phyloP scores from a whole-genome alignment of 2,329 filamentous ascomycete genomes.

The Myriosclerotinia curreyana region DNA sequence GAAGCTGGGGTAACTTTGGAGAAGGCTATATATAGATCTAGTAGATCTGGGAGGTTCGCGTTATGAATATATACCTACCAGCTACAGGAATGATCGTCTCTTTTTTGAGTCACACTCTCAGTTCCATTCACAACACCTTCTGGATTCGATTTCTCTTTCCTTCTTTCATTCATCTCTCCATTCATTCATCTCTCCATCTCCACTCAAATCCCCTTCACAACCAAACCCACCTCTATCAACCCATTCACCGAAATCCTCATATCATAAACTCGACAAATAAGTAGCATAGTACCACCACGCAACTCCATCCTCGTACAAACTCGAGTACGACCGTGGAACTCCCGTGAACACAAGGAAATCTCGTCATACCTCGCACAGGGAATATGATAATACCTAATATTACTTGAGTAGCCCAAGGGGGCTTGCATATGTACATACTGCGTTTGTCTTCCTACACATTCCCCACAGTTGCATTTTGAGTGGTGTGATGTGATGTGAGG shows the following conservation, averaged over 20 bases:
- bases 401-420: neutral
- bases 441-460: neutral
- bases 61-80: neutral
- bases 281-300: neutral
- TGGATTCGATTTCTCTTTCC: neutral
- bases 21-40: neutral
- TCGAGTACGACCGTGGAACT: neutral
- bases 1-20: neutral
- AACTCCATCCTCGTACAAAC: neutral
- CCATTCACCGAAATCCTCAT: neutral
- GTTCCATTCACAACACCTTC: neutral
- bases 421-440: neutral
- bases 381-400: too few species aligned
- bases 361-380: neutral
- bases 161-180: neutral
- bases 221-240: too few species aligned
- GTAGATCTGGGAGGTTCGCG: neutral
- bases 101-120: neutral
- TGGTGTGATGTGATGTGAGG: neutral
- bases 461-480: neutral
- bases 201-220: neutral
- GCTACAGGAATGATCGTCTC: neutral
- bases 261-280: neutral
- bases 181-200: neutral
- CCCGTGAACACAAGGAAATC: conserved; percentile 2